Conservation (phyloP, 2,329 filamentous ascomycete species). For the Stromatinia cepivora region DNA sequence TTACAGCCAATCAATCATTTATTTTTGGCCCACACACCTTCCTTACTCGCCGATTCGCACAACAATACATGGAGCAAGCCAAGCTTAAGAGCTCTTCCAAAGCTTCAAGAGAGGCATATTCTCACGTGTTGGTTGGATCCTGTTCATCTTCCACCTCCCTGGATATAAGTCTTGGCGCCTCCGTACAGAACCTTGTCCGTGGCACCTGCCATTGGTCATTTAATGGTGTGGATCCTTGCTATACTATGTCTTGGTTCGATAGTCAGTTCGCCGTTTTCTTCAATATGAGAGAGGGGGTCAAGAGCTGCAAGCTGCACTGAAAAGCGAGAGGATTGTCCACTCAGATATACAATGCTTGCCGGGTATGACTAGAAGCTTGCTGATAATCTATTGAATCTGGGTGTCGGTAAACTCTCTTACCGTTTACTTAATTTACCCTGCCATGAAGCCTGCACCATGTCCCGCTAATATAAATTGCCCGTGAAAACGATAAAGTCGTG, state of each 20-base stretch:
- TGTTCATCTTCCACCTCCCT: not conserved
- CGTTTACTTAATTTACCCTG: slow-evolving; percentile 16
- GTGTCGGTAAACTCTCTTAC: slow-evolving; percentile 20
- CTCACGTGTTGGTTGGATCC: slow-evolving; percentile 17
- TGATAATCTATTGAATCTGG: slow-evolving; percentile 14
- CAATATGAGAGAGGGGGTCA: slow-evolving; percentile 1
- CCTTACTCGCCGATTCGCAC: slow-evolving; percentile 8
- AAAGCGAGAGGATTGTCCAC: slow-evolving; percentile 13
- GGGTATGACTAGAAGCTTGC: slow-evolving; percentile 3
- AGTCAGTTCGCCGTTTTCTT: slow-evolving; percentile 17
- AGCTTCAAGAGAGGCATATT: slow-evolving; percentile 1
- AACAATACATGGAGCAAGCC: not conserved
- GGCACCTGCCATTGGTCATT: slow-evolving; percentile 20
- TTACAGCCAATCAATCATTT: slow-evolving; percentile 15
- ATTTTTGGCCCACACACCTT: not conserved
- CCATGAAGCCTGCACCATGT: slow-evolving; percentile 16
- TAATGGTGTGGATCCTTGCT: slow-evolving; percentile 10
- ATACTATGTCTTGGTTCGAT: slow-evolving; percentile 11
- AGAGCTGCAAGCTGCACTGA: slow-evolving; percentile 2
- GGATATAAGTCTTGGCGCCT: slow-evolving; percentile 1
- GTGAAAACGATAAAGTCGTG: slow-evolving; percentile 26
- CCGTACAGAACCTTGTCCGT: slow-evolving; percentile 5
- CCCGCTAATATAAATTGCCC: slow-evolving; percentile 28
- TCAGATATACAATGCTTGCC: slow-evolving; percentile 15
- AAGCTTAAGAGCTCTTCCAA: slow-evolving; percentile 1